Evolutionary conservation across 2,329 filamentous ascomycete genomes (phyloP), one percentile per base, ranked within the genome.

Genomic region (Fusarium poae): DNA sequence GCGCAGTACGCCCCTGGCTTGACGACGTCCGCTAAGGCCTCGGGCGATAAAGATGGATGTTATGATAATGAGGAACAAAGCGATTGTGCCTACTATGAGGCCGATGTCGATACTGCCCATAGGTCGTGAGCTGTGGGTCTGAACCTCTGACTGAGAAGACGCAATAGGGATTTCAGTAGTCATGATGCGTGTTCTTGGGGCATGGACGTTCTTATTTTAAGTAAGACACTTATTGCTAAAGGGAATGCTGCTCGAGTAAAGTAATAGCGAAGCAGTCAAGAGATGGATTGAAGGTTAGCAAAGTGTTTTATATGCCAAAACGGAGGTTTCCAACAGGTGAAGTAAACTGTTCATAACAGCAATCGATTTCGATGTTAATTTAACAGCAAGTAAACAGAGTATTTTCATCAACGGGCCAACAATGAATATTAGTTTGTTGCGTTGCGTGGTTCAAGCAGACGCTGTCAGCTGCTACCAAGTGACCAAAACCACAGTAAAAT

Each of bases 81-180:
- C 13, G 32, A 74, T 64, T 15, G 68, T 66, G 23, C 62, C 74
- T 25, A 70, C 63, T n/a, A 77, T 71, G 52, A 76, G 62, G 5
- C 71, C 76, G 32, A 77, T 72, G 51, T 78, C 76, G 29, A 72
- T 51, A 21, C 68, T 50, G 10, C 66, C 73, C 58, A 76, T 74
- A 15, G 43, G n/a, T 23, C 18, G 45, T 21, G 48, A 21, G 40
- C 35, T 27, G 15, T 46, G 32, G 18, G 5, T 21, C 20, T 56
- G 48, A 21, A 57, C 27, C 9, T 56, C 39, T 1, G 60, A 25
- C 18, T 25, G 34, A 20, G 49, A 25, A 46, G 67, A 51, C 20
- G 48, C 39, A 29, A 54, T 44, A 25, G 57, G 27, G 23, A 34
- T 48, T 23, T 34, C 61, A 21, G 30, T 32, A 37, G 51, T 18